Evolutionary conservation across 2,329 filamentous ascomycete species (phyloP).

Genomic region (Ilyonectria mors-panacis): DNA sequence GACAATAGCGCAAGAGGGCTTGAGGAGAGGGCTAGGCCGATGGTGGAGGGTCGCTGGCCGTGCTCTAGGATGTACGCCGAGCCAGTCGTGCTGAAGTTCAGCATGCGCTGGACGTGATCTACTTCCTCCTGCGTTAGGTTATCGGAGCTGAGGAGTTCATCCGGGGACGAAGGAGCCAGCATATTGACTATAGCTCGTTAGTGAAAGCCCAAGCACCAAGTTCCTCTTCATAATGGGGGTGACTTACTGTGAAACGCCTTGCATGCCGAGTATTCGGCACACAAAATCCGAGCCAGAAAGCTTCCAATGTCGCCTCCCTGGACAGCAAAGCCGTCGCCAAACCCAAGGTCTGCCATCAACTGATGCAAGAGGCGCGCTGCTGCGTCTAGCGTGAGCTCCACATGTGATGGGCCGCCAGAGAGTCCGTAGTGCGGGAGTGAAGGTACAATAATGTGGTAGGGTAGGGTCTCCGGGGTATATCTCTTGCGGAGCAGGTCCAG

Average conservation of each 20-base stretch:
- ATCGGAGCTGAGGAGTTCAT: too few relatives aligned
- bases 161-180: too few relatives aligned
- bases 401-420: constrained; percentile 64
- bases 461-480: constrained; percentile 65
- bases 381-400: constrained; percentile 12
- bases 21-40: constrained; percentile 2
- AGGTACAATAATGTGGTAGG: constrained; percentile 71
- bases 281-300: background rate
- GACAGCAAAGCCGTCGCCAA: constrained; percentile 63
- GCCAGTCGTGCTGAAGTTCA: too few relatives aligned
- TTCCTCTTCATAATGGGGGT: too few relatives aligned
- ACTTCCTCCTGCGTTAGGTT: too few relatives aligned
- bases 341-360: constrained; percentile 68
- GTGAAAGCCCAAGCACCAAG: too few relatives aligned
- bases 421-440: constrained; percentile 69
- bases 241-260: too few relatives aligned
- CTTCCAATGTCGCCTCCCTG: constrained; percentile 69
- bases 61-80: background rate
- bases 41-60: background rate
- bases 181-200: too few relatives aligned
- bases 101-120: too few relatives aligned
- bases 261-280: background rate
- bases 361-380: constrained; percentile 62
- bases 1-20: constrained; percentile 7
- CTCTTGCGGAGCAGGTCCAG: constrained; percentile 42